phyloP scores from a whole-genome alignment of 805 yeast genomes.

The Sugiyamaella qingdaonensis region DNA sequence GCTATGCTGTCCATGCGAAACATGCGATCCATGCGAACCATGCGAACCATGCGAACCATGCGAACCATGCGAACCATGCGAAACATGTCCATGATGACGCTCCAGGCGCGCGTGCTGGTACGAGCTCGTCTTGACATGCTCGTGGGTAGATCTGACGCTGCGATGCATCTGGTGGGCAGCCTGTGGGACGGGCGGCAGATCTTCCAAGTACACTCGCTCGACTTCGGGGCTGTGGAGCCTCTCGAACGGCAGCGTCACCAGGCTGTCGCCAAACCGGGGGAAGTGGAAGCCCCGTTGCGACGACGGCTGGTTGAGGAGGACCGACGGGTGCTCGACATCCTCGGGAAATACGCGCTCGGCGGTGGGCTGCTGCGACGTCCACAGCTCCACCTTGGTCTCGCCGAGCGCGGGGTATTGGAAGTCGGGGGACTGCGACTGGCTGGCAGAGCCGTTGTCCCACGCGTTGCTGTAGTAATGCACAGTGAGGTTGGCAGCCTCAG shows the following conservation, averaged over 20 bases:
- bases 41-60: neutral
- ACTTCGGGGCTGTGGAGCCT: constrained; percentile 5
- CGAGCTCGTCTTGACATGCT: neutral
- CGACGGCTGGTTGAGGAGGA: neutral
- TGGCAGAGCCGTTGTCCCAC: constrained; percentile 10
- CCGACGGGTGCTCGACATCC: neutral
- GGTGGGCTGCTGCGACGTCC: constrained; percentile 4
- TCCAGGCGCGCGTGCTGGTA: neutral
- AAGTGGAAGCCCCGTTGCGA: constrained; percentile 2
- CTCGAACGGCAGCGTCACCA: constrained; percentile 24
- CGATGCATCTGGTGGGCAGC: neutral
- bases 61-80: too few relatives aligned
- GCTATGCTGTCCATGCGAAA: too few relatives aligned
- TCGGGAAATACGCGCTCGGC: constrained; percentile 18
- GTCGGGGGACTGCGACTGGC: neutral
- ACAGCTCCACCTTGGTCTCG: constrained; percentile 10
- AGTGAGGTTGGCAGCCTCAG: constrained; percentile 24
- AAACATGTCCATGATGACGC: constrained; percentile 2
- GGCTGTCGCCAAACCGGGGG: constrained; percentile 9
- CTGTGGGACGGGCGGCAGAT: constrained; percentile 1
- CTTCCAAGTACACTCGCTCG: constrained; percentile 17
- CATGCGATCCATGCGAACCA: neutral
- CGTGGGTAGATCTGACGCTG: neutral
- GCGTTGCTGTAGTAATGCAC: constrained; percentile 15
- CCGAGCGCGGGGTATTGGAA: constrained; percentile 19